Conservation (phyloP, 257 asterid species). For the Solanum sparsipilum region DNA sequence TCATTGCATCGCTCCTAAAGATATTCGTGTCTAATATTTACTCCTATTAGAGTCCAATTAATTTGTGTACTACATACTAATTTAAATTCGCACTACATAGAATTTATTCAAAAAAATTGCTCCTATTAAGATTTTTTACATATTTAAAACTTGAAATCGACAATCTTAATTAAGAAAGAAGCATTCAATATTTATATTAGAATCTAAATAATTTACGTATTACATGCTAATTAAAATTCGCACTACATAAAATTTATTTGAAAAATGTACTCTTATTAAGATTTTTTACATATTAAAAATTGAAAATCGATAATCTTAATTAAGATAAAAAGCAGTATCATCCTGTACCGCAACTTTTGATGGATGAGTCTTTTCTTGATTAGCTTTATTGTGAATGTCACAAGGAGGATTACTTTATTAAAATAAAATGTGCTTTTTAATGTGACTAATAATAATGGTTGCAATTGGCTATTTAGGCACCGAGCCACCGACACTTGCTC, state of each 20-base stretch:
- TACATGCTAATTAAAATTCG: too few species aligned
- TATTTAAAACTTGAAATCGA: too few species aligned
- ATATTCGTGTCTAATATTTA: neutral
- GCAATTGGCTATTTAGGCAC: neutral
- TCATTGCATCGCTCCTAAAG: neutral
- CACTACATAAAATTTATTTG: too few species aligned
- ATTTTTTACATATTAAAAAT: too few species aligned
- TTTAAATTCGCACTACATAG: neutral
- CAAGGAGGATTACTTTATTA: neutral
- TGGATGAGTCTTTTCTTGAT: neutral
- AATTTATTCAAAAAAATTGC: too few species aligned
- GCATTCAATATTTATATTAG: neutral
- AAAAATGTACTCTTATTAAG: too few species aligned
- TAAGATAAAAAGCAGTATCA: too few species aligned
- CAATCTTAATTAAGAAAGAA: too few species aligned
- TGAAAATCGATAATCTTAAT: fast-evolving
- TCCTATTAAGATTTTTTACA: too few species aligned
- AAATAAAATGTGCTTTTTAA: neutral
- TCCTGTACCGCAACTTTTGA: neutral
- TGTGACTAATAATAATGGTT: neutral
- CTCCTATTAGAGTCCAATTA: too few species aligned
- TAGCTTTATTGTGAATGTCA: neutral
- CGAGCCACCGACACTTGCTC: neutral
- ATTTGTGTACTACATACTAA: too few species aligned
- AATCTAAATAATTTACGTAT: too few species aligned